Percentiles rank a stretch among this genome's conserved stretches.
Evolutionary conservation across 371 early-diverging fungal genomes (phyloP).

Genomic region (Mucor mucedo): DNA sequence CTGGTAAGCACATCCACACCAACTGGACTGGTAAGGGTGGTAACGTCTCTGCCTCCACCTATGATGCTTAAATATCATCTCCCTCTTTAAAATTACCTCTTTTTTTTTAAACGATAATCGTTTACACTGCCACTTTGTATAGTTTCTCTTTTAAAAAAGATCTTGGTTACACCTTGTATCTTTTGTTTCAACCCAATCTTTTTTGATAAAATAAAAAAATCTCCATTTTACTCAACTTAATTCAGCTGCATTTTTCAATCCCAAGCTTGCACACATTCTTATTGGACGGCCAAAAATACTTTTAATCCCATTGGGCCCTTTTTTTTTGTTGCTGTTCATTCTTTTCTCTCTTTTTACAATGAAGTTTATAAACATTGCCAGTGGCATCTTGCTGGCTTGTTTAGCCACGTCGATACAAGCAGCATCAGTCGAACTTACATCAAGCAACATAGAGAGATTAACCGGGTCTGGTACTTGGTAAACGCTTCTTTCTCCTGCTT

Average conservation of each 20-base stretch:
- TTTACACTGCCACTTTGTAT: constrained; percentile 3
- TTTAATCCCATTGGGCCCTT: not conserved
- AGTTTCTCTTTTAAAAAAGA: not conserved
- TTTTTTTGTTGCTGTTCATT: not conserved
- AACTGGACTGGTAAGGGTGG: constrained; percentile 96
- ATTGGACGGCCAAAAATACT: not conserved
- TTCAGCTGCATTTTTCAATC: no score
- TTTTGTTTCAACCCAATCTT: not conserved
- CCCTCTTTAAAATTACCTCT: not conserved
- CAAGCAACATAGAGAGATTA: constrained; percentile 13
- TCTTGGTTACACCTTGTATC: not conserved
- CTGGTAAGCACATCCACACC: constrained; percentile 87
- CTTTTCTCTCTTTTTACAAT: constrained; percentile 11
- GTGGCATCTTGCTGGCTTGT: not conserved
- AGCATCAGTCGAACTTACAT: constrained; percentile 25
- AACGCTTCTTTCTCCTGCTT: not conserved
- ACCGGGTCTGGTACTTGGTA: constrained; percentile 32
- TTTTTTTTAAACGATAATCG: not conserved
- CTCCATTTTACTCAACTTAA: no score
- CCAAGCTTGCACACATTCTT: not conserved
- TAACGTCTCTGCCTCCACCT: constrained; percentile 67
- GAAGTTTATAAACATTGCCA: constrained; percentile 2
- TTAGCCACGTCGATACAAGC: constrained; percentile 13
- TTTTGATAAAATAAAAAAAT: no score
- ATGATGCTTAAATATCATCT: constrained; percentile 38